Base-by-base conservation (phyloP, 73 alveolate species). In the Blepharisma japonicum region DNA sequence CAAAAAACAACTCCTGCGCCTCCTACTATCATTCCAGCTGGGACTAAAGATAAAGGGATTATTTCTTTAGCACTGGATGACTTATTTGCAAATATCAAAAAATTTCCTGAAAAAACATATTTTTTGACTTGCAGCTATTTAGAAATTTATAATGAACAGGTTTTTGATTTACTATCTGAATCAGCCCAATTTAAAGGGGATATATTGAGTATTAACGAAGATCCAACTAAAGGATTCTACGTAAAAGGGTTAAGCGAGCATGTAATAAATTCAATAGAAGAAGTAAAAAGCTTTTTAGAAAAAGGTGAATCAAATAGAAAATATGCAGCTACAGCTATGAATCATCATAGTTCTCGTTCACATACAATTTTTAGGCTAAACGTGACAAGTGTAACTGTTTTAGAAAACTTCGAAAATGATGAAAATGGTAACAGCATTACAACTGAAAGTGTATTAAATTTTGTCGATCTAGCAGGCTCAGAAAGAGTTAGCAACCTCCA, bases 391-490 rank as follows among this genome's bases (percentile, higher is more conserved):
- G 46, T 70, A 55, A 85, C 83, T 1, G 74, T 61, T 9, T 32
- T 32, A 32, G 42, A 32, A 32, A 32, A 32, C 42, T 32, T 32
- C 42, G 55, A 79, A 23, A 86, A 67, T 53, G 80, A 70, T 70
- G 27, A n/a, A 14, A 54, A 70, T 9, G 68, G 68, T n/a, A 54
- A 21, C 11, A 47, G 66, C 27, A 45, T 82, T 18, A 80, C 89
- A 0, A 82, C 92, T 54, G 92, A 85, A 51, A 83, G 89, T 25
- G 71, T 85, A 49, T 71, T 87, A 46, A 90, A 90, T 71, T 93
- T 97, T 87, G 99, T 97, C 7, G 99, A 97, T 81, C 81, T 97
- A 46, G 99, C 99, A 18, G 99, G 99, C 6, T 88, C 98, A 77
- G 99, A 97, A 77, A 95, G 93, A 71, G 89, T 97, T 48, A 68